Base-by-base conservation (phyloP, 1,139 yeast species). In the Citeromyces hawaiiensis region DNA sequence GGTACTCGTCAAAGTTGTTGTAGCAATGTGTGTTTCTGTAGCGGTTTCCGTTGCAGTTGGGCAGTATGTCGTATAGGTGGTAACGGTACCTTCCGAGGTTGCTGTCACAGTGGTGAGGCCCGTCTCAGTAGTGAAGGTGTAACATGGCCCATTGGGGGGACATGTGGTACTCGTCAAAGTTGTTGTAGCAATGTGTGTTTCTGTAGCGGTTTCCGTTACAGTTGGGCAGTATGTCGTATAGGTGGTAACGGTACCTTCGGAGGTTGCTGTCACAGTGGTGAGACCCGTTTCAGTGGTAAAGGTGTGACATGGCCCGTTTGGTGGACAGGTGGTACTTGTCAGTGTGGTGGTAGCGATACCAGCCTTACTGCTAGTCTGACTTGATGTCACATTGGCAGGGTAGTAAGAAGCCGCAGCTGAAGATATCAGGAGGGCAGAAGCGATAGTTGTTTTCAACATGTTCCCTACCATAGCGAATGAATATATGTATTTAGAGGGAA, bases 261-360 rank as follows among this genome's bases (percentile, higher is more conserved):
- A 45, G 25, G 63, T 60, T 35, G 56, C 49, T 39, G 69, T 62
- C 39, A 57, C 55, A 40, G 60, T 58, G 40, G 66, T 59, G 42
- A 64, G 51, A 41, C 68, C 68, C 45, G 70, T 61, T 43, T 19
- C 62, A 41, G 49, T 71, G 66, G 73, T 68, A 50, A 64, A 23
- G 9, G 27, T 23, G 8, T 23, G 11, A 9, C 27, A 23, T 3
- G 27, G 27, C 4, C 27, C 27, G 9, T 5, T 7, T 7, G 27
- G 27, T 6, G 27, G 27, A 23, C 27, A 23, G 11, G 27, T 23
- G 8, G 27, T 23, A 23, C 27, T 23, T 3, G 27, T 23, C 27
- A 23, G 9, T 3, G 27, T 23, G 14, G 39, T 38, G 29, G 29
- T 21, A 7, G 37, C 29, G 14, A 30, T 36, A 15, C 11, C 35